Percentiles rank a stretch among this genome's conserved stretches.
Conservation (phyloP, 345 rosid genomes). For the Boechera divaricarpa region DNA sequence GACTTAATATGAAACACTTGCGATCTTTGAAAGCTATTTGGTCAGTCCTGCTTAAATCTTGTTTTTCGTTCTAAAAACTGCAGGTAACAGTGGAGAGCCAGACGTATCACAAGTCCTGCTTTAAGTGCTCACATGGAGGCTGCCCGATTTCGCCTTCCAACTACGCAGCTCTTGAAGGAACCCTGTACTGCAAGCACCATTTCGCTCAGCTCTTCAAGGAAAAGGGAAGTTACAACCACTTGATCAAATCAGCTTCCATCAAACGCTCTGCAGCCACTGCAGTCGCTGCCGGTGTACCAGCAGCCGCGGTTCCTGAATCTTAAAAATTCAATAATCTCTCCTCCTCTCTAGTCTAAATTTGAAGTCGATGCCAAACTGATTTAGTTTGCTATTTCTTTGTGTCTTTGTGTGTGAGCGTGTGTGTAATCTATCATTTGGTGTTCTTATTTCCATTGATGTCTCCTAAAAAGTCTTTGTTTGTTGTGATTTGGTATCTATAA, state of each 20-base stretch:
- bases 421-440: conserved; percentile 43
- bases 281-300: conserved; percentile 60
- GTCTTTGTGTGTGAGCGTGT: conserved; percentile 35
- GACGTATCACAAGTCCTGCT: conserved; percentile 85
- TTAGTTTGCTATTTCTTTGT: conserved; percentile 14
- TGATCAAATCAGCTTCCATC: conserved; percentile 81
- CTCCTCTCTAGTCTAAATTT: conserved; percentile 29
- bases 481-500: conserved; percentile 23
- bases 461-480: conserved; percentile 28
- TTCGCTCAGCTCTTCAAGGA: conserved; percentile 91
- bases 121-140: conserved; percentile 84
- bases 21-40: conserved; percentile 5
- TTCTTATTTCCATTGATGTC: conserved; percentile 21
- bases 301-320: conserved; percentile 50
- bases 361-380: conserved; percentile 37
- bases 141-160: conserved; percentile 73
- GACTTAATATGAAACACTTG: background rate
- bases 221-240: conserved; percentile 97
- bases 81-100: conserved; percentile 90
- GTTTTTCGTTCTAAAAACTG: background rate
- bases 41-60: background rate
- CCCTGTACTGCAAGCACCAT: conserved; percentile 85
- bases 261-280: conserved; percentile 76
- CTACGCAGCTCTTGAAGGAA: conserved; percentile 80
- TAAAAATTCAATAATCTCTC: conserved; percentile 44